Evolutionary conservation across 805 yeast genomes (phyloP).

Genomic region (Pichia kluyveri): DNA sequence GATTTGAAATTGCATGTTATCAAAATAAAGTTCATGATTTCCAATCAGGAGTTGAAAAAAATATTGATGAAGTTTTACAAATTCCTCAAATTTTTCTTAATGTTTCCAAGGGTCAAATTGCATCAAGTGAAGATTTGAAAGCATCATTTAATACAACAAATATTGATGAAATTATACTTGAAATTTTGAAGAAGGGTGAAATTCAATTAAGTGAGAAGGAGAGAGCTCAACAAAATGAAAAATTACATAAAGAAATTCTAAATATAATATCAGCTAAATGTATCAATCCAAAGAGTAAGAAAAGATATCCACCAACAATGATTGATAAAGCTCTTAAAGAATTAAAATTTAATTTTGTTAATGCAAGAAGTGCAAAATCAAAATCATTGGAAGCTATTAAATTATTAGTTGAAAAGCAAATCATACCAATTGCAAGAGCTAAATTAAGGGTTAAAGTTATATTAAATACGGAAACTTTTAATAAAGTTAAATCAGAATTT

Average conservation of each 20-base stretch:
- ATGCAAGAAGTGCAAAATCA: slow-evolving; percentile 52
- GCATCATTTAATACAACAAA: slow-evolving; percentile 71
- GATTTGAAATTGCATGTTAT: slow-evolving; percentile 94
- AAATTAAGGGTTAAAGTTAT: slow-evolving; percentile 78
- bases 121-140: slow-evolving; percentile 74
- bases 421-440: slow-evolving; percentile 90
- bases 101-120: slow-evolving; percentile 91
- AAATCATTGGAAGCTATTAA: slow-evolving; percentile 92
- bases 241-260: slow-evolving; percentile 56
- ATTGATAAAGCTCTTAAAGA: slow-evolving; percentile 77
- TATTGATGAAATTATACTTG: slow-evolving; percentile 63
- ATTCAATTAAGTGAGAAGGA: slow-evolving; percentile 92
- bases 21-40: slow-evolving; percentile 96
- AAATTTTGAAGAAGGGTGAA: slow-evolving; percentile 85
- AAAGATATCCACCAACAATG: slow-evolving; percentile 92
- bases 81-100: slow-evolving; percentile 90
- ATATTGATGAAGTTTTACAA: slow-evolving; percentile 90
- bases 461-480: slow-evolving; percentile 45
- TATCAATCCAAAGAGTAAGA: slow-evolving; percentile 80
- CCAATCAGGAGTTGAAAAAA: slow-evolving; percentile 82
- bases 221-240: slow-evolving; percentile 60
- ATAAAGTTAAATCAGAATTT: slow-evolving; percentile 24
- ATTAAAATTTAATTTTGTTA: slow-evolving; percentile 68
- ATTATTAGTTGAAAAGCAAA: slow-evolving; percentile 62
- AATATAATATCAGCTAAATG: slow-evolving; percentile 83